These are phyloP conservation scores for Stagonosporopsis vannaccii DNA, from an alignment of 2,329 filamentous ascomycete genomes.

Conservation along the genomic window DNA sequence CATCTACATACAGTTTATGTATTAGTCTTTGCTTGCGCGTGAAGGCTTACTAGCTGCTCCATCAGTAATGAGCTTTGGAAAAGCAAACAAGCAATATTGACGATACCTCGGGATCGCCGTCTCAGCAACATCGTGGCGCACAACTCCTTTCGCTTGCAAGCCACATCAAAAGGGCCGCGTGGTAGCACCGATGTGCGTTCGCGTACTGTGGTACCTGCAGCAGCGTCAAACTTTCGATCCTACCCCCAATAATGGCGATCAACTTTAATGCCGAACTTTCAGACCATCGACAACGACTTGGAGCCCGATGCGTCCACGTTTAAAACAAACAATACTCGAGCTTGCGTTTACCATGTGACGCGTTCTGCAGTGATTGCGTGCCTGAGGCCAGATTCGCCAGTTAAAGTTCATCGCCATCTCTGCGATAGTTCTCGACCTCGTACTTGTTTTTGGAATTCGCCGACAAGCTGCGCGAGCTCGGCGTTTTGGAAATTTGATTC, in stretches of 20 bases:
- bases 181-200: slow-evolving; percentile 24
- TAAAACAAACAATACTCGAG: background rate
- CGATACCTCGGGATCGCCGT: slow-evolving; percentile 37
- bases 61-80: slow-evolving; percentile 5
- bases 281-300: slow-evolving; percentile 4
- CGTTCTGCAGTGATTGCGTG: background rate
- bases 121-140: slow-evolving; percentile 34
- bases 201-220: slow-evolving; percentile 50
- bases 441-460: slow-evolving; percentile 12
- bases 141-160: slow-evolving; percentile 33
- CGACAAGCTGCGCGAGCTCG: slow-evolving; percentile 1
- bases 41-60: background rate
- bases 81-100: slow-evolving; percentile 19
- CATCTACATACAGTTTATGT: slow-evolving; percentile 3
- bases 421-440: slow-evolving; percentile 5
- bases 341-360: background rate
- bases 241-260: background rate
- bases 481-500: background rate
- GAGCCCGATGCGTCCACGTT: background rate
- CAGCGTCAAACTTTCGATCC: slow-evolving; percentile 24
- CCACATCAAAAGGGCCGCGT: slow-evolving; percentile 28
- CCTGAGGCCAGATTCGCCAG: background rate
- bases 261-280: slow-evolving; percentile 1
- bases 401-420: background rate
- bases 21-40: background rate